Base-by-base conservation (phyloP, 768 basidiomycete genomes). In the Tylopilus rubrobrunneus region DNA sequence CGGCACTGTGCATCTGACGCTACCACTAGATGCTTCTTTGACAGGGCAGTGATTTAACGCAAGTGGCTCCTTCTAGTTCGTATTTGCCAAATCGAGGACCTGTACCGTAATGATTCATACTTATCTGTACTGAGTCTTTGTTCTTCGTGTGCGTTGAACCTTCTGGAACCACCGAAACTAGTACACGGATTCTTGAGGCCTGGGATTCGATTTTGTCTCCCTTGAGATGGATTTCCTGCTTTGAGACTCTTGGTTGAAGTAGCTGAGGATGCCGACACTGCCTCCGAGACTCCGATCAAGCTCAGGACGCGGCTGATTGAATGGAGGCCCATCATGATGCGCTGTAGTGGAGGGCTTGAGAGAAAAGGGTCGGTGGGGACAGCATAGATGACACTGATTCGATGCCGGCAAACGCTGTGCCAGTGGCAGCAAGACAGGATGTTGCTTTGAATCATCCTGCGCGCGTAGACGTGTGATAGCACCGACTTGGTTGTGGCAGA, bases 301-400 rank as follows among this genome's bases (percentile, higher is more conserved):
- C 5, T 40, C 19, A 40, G 21, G 40, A 41, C 23, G 25, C 25
- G 8, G 39, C n/a, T 19, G n/a, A 9, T 39, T 19, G n/a, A 19
- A 39, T 3, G 52, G 59, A 58, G 56, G 36, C 5, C 25, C 5
- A 41, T 33, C 28, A 31, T 29, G 27, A 42, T 45, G 11, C 28
- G 15, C 25, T 25, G 33, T 37, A 17, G 19, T 9, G 28, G 17
- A 23, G 37, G 29, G 29, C 12, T 6, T 25, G 19, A 42, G 42
- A 33, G 36, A 40, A 39, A 37, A 62, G 60, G 56, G 61, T 49
- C 39, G 36, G 19, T 19, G 47, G 49, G 47, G 44, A 45, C 45
- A 51, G 43, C 40, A 52, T 33, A 14, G 7, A 11, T 12, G 19
- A 11, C 40, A 37, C 37, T 52, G 48, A 40, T 39, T 14, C 23